Base-by-base conservation (phyloP, 306 rosid species). In the Trifolium subterraneum region DNA sequence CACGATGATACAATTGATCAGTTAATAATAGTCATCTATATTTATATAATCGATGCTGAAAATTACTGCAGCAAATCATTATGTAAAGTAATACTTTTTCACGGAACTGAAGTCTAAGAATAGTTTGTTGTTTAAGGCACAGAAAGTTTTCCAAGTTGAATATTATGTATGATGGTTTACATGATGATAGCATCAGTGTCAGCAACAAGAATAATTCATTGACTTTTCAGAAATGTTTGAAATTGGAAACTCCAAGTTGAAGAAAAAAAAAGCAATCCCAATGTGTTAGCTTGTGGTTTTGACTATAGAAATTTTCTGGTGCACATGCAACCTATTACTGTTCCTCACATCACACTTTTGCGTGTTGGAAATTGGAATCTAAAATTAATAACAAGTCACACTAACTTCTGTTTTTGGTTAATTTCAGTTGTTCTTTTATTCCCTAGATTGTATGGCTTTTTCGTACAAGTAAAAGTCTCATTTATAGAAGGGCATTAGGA, bases 31-130 rank as follows among this genome's bases (percentile, higher is more conserved):
- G 39, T 19, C 71, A 48, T 68, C 83, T 35, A 10, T 58, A 56
- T 59, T 75, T 33, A n/a, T 79, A 65, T 66, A 47, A 68, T 22
- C 16, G 14, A 69, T 20, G 69, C 80, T 31, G 50, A 69, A 52
- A 62, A 33, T 11, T 22, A 7, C 8, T 60, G 65, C 41, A 29
- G 18, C 12, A 14, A 9, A 60, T 14, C 7, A 29, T 60, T 7
- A 60, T 60, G 42, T 14, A 29, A 60, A 60, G 2, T 33, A 27
- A 60, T 31, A 60, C 68, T n/a, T n/a, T 63, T 63, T 33, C 47
- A 35, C 16, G 15, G 25, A 13, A 62, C 9, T 8, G 1, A 9
- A 62, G 68, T 62, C 75, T 35, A 20, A 20, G 45, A 19, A 55
- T 39, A 6, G 10, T 18, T 54, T 29, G 65, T 36, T 54, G 61